These are phyloP conservation scores for Coccomyxa sp. DNA, from an alignment of 139 green algal genomes.

Conservation along the genomic window DNA sequence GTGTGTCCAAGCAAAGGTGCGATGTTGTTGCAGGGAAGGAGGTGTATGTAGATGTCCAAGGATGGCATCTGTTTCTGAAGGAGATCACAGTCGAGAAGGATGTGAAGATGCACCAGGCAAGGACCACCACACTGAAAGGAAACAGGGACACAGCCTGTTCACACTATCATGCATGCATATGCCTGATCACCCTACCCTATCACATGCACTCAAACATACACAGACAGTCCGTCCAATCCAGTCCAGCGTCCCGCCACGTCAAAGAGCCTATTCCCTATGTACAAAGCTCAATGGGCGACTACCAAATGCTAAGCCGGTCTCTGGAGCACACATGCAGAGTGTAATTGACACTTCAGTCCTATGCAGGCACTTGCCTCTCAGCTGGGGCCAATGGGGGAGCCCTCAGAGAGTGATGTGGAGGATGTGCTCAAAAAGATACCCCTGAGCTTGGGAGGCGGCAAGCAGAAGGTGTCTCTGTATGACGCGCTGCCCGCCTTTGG, in stretches of 20 bases:
- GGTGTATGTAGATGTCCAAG: conserved; percentile 61
- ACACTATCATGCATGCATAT: background rate
- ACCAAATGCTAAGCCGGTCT: no score
- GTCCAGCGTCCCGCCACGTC: no score
- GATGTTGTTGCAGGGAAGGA: conserved; percentile 29
- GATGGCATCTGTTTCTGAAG: conserved; percentile 61
- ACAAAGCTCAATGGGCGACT: no score
- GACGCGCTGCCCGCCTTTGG: background rate
- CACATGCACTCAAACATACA: no score
- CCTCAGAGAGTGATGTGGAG: background rate
- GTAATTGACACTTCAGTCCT: no score
- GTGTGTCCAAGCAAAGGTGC: background rate
- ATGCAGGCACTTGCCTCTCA: background rate
- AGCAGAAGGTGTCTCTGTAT: conserved; percentile 1
- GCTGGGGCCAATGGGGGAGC: background rate
- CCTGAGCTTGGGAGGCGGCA: background rate
- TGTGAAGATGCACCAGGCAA: conserved; percentile 12
- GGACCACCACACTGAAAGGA: background rate
- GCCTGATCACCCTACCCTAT: background rate
- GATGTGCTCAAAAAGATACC: background rate
- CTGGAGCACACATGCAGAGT: no score
- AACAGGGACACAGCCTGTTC: background rate
- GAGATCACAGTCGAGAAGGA: conserved; percentile 33
- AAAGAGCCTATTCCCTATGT: no score
- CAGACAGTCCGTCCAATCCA: no score